Percentiles rank a stretch among this genome's conserved stretches.
Evolutionary conservation across 129 eudicot genomes (phyloP).

Genomic region (Lactuca saligna): DNA sequence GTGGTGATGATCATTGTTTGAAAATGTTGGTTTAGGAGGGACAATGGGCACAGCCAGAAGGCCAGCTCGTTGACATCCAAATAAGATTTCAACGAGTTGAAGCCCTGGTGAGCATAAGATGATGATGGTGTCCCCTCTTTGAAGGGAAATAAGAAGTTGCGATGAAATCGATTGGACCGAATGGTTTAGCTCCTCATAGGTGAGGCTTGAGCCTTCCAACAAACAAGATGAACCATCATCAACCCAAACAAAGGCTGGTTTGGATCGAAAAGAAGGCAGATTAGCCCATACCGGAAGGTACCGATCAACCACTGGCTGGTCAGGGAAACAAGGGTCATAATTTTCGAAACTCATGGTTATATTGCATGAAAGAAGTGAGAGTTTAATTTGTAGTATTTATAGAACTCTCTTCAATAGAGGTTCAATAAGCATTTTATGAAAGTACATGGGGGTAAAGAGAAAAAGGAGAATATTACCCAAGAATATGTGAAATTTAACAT

Average conservation of each 20-base stretch:
- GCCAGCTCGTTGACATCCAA: conserved; percentile 74
- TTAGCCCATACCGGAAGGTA: conserved; percentile 81
- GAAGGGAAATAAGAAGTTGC: conserved; percentile 38
- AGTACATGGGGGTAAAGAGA: not conserved
- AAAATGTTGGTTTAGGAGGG: conserved; percentile 60
- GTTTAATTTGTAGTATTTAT: not conserved
- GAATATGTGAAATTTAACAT: not conserved
- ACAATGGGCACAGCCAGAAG: conserved; percentile 57
- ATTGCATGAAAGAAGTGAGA: conserved; percentile 9
- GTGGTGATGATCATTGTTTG: conserved; percentile 48
- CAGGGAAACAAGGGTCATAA: conserved; percentile 75
- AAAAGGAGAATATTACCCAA: not conserved
- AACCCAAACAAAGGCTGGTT: conserved; percentile 77
- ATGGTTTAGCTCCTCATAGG: conserved; percentile 56
- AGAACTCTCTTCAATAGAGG: not conserved
- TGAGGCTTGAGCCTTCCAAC: conserved; percentile 40
- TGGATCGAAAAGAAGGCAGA: conserved; percentile 52
- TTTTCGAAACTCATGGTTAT: conserved; percentile 51
- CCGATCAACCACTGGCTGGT: conserved; percentile 74
- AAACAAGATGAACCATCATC: conserved; percentile 40
- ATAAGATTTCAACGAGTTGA: conserved; percentile 57
- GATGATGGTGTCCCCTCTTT: conserved; percentile 52
- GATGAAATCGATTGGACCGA: conserved; percentile 50
- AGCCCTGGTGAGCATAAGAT: conserved; percentile 66
- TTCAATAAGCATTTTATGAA: not conserved